These are phyloP conservation scores for Phialophora chinensis DNA, from an alignment of 2,329 filamentous ascomycete genomes.

Conservation along the genomic window DNA sequence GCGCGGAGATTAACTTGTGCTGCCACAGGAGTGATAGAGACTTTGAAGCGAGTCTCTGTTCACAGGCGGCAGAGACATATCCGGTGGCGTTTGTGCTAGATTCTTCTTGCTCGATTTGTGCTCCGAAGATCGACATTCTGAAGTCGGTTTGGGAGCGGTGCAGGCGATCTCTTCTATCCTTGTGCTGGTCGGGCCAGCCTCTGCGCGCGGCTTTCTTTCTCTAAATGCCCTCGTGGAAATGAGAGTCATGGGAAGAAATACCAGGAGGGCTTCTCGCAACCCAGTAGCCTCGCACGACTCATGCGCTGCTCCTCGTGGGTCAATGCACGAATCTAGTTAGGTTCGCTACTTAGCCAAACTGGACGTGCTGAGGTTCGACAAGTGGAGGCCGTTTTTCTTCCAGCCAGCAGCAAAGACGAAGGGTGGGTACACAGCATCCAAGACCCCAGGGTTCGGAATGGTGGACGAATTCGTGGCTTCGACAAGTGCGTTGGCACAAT, in stretches of 20 bases:
- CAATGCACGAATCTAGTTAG: not conserved
- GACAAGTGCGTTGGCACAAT: constrained; percentile 15
- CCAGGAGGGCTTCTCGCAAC: not conserved
- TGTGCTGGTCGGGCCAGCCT: not conserved
- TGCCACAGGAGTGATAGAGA: not conserved
- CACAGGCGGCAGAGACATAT: not conserved
- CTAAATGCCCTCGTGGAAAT: not conserved
- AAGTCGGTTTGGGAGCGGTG: not conserved
- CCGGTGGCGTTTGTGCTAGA: not conserved
- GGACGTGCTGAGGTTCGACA: not conserved
- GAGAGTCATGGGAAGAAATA: not conserved
- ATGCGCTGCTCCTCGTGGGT: not conserved
- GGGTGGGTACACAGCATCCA: not conserved
- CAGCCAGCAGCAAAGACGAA: not conserved
- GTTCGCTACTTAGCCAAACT: not conserved
- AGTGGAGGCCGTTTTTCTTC: not conserved
- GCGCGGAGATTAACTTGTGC: not conserved
- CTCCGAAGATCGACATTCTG: not conserved
- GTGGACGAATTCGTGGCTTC: constrained; percentile 5
- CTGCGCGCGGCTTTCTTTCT: not conserved
- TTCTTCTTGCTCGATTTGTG: not conserved
- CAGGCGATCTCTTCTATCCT: not conserved
- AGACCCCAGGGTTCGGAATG: not conserved
- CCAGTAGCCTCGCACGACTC: not conserved
- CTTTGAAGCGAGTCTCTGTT: not conserved